Base-by-base conservation (phyloP, 371 early-diverging fungal species). In the Blakeslea trispora region DNA sequence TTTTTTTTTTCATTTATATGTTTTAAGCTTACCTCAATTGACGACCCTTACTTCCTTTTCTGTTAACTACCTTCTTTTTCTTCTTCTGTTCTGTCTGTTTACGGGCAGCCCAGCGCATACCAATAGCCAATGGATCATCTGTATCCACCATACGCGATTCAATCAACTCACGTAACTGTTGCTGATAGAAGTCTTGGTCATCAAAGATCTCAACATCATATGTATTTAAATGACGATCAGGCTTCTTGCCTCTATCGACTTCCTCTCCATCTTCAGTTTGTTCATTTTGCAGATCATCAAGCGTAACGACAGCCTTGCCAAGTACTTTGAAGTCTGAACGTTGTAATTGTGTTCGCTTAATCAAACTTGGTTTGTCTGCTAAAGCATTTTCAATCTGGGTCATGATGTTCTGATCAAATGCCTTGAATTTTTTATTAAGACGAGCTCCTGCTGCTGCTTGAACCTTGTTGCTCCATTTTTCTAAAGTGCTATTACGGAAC, bases 181-280 rank as follows among this genome's bases (percentile, higher is more conserved):
- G 91, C 59, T 92, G 92, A 71, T 97, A 97, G 68, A 93, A 97
- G 70, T 97, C 98, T 15, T 86, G 82, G 61, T 97, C 98, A 63
- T 97, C 97, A 79, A 95, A 97, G 23, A 97, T 86, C 58, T 95
- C 94, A 15, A 69, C 68, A 57, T 94, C 93, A 46, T 88, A 86
- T 53, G 88, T 83, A 40, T 84, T 75, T 53, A 91, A 69, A 58
- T 91, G 86, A 34, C 82, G 77, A 53, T 88, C 89, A 37, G 80
- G 70, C 34, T 66, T 68, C 45, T 62, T 61, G 19, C 57, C 55
- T 19, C 28, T 57, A 50, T 68, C n/a, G n/a, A n/a, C n/a, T n/a
- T n/a, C 61, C 22, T 60, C 50, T 15, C 62, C 49, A 41, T 74
- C 49, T 45, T 59, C 43, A 3, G 22, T 19, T 10, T 58, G 43